Evolutionary conservation across 192 early-diverging fungal species (phyloP), one percentile per base, ranked within the genome.

Genomic region (Backusella sp.): DNA sequence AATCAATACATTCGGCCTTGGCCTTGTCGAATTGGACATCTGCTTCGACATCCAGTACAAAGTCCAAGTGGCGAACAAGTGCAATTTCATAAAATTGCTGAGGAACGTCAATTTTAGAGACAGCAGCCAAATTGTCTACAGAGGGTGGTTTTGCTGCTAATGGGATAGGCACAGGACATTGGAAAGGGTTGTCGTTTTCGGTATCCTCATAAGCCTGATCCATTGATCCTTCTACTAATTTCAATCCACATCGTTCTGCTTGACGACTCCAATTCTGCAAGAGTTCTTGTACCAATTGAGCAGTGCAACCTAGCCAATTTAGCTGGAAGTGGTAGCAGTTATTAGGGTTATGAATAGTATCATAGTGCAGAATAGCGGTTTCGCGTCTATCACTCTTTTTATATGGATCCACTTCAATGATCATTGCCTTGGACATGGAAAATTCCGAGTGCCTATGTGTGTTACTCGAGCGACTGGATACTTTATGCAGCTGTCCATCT

Each of bases 301-400:
- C 93, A 2, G 95, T 97, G 82, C 97, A 99, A 49, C 94, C 95
- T 19, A 98, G 83, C 98, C 98, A 99, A 84, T 97, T 91, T 21
- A 99, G 77, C 76, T 96, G 94, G 67, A 98, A 91, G 74, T 98
- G 96, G 77, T 95, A 99, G 79, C 96, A 96, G 66, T 92, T 89
- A 69, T 88, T 87, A 21, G 95, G 88, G 74, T 97, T 97, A 82
- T 98, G 93, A 23, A 93, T 85, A 4, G 94, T 91, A 77, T 99
- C 98, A 73, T 96, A 91, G 74, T 99, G 96, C 56, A 99, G 79
- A 56, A 92, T 79, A 1, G 95, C 97, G 4, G 90, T 89, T 81
- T 99, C 96, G 28, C 88, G 89, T 9, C 96, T 86, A 30, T 92
- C 87, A 46, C 92, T 94, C 69, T 86, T 82, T 52, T 91, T 91